Evolutionary conservation across 23 red algal genomes (phyloP).

Genomic region (Chondrus crispus): DNA sequence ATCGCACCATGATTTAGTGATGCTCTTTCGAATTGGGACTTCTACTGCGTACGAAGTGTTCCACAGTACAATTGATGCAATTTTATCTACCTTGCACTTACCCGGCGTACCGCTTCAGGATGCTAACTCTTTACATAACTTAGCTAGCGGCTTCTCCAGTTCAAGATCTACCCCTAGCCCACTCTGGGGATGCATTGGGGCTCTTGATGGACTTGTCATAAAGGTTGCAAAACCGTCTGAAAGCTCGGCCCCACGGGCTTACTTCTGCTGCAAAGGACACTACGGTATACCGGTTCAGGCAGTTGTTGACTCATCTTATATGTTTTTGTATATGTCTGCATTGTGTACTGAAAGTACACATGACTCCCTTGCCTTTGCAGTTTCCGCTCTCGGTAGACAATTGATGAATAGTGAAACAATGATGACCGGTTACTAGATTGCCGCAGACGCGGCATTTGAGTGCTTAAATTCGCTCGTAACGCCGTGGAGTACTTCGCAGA

Average conservation of each 20-base stretch:
- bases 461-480: neutral
- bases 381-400: neutral
- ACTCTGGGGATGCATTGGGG: neutral
- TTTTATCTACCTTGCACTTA: neutral
- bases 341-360: slow-evolving; percentile 1
- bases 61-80: neutral
- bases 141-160: neutral
- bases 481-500: neutral
- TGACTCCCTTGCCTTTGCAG: neutral
- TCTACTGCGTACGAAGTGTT: slow-evolving; percentile 29
- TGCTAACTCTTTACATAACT: neutral
- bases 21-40: neutral
- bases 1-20: slow-evolving; percentile 1
- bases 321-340: neutral
- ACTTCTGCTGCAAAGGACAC: neutral
- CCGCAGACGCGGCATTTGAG: neutral
- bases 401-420: neutral
- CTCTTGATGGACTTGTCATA: neutral
- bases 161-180: neutral
- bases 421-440: neutral
- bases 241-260: neutral
- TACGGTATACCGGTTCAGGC: slow-evolving; percentile 11
- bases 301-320: slow-evolving; percentile 2
- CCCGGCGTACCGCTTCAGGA: neutral
- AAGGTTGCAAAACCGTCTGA: neutral